Base-by-base conservation (phyloP, 805 yeast species). In the Kodamaea leandrae region DNA sequence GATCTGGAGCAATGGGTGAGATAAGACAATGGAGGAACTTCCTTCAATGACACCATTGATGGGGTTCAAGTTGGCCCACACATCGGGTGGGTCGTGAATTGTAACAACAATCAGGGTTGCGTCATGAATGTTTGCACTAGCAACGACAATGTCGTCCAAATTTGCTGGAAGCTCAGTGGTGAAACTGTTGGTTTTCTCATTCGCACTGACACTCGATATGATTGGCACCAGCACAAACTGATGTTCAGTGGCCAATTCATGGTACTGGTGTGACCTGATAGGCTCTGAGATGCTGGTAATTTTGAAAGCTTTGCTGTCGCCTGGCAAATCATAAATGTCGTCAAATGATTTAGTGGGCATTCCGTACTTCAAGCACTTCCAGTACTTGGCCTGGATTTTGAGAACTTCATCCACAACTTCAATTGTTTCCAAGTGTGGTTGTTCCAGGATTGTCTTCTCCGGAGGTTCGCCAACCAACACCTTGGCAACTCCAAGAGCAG, bases 381-480 rank as follows among this genome's bases (percentile, higher is more conserved):
- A 93, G 64, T 85, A 89, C 51, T 78, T 78, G 0, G 96, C 79
- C 58, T 93, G 99, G 32, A 79, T 64, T 49, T 79, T 78, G 33
- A 83, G 75, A 3, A 93, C 97, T 53, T 85, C 84, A 49, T 85
- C 87, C 14, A 93, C 77, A 14, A 83, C 86, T 53, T 80, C 85
- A 3, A 93, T 72, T 0, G 96, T 85, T 48, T 84, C 90, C 6
- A 79, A 64, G 42, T 80, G 80, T 0, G 97, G 96, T 39, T 80
- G 72, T 28, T 69, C 67, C 4, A 79, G 72, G 28, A 78, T 75
- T 25, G 89, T 72, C 49, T 77, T 78, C 43, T 86, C 95, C 1
- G 99, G 98, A 3, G 98, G 96, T 58, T 93, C 98, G 4, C 99
- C 99, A 14, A 93, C 74, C 35, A 93, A 69, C 0, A 86, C 91